Base-by-base conservation (phyloP, 2,329 filamentous ascomycete species). In the Alternaria hordeiaustralica region DNA sequence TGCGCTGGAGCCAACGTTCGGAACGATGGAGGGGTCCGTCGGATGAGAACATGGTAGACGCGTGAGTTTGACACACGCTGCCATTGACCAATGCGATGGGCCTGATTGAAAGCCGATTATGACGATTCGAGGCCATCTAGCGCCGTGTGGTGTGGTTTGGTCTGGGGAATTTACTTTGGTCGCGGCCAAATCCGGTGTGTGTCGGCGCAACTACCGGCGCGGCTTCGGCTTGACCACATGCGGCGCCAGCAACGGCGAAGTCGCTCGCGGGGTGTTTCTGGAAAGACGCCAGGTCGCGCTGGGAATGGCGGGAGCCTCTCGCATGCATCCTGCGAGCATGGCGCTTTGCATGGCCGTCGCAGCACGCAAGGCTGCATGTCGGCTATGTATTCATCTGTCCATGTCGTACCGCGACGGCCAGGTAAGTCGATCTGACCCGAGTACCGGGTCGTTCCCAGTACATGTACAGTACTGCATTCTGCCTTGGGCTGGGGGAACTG, bases 11-110 rank as follows among this genome's bases (percentile, higher is more conserved):
- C 65, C 63, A 58, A 61, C 60, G 59, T 25, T 44, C 47, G 54
- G 21, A 47, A 18, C 28, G 60, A 70, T 64, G 66, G 71, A 74
- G 67, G 71, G 71, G 71, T 66, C 61, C 44, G 49, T 50, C 44
- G 61, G 54, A 36, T 51, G 28, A 11, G 28, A 56, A 53, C 43
- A 65, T 62, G 67, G 64, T 64, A 65, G 60, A 23, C 61, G 65
- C 65, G 59, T 59, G 71, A 65, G 47, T 62, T 41, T 51, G 50
- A 44, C 49, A 36, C 23, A 41, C 43, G 53, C 44, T 61, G 49
- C 58, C 23, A 51, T 56, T 45, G 73, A 67, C 75, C 75, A 78
- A 78, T 78, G 60, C 64, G 44, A 58, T 43, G 45, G 46, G 49
- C 33, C 36, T 55, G 60, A 63, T 70, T 71, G 49, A 53, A 66